Percentiles rank a stretch among this genome's conserved stretches.
phyloP scores from a whole-genome alignment of 169 alveolate species.

The Plasmodium sp. region DNA sequence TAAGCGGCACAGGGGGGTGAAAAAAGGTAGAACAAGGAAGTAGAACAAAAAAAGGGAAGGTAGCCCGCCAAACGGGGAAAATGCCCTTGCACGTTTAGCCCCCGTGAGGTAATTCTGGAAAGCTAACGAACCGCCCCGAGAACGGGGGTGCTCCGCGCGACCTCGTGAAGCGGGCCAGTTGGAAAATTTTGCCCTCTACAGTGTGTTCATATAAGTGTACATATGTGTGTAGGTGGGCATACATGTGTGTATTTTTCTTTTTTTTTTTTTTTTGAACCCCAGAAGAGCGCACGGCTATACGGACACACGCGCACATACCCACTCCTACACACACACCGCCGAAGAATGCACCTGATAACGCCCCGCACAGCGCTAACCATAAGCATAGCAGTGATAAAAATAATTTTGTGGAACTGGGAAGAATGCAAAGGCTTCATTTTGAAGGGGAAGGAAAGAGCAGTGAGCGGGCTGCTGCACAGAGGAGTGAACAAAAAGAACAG shows the following conservation, averaged over 20 bases:
- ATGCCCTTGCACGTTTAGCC: neutral
- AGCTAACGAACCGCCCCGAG: neutral
- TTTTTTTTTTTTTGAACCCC: neutral
- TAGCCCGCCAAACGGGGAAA: neutral
- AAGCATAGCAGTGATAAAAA: neutral
- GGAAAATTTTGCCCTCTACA: neutral
- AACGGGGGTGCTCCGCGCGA: neutral
- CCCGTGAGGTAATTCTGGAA: neutral
- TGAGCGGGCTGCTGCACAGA: neutral
- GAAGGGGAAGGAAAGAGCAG: neutral
- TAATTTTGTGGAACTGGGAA: constrained; percentile 8
- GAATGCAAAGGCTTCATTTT: constrained; percentile 4
- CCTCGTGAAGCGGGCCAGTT: neutral
- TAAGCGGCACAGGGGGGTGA: neutral
- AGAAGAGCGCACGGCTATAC: neutral
- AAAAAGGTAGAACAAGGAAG: neutral
- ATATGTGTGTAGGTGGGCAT: too few relatives aligned
- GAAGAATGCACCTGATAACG: constrained; percentile 1
- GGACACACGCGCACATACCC: neutral
- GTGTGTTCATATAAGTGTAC: neutral
- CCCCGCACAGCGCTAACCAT: neutral
- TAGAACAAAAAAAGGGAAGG: neutral
- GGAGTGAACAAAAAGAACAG: neutral
- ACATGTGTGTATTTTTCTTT: neutral
- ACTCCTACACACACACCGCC: neutral